Conservation (phyloP, 352 stramenopile species). For the Phytopythium oedochilum region DNA sequence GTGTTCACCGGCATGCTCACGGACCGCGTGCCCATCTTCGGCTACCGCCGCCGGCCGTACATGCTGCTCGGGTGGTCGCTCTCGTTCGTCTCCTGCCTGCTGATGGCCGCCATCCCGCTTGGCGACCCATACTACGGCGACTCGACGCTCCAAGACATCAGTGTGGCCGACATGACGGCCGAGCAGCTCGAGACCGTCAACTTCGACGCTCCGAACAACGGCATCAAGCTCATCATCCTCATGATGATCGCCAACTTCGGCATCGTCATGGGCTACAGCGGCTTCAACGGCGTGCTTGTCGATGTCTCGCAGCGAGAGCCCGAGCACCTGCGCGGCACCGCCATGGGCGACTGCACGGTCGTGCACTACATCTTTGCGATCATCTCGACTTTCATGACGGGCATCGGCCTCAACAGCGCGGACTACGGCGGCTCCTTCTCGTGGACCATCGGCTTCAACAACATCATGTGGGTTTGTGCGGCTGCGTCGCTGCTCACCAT, state of each 20-base stretch:
- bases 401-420: conserved; percentile 31
- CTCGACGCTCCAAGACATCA: conserved; percentile 15
- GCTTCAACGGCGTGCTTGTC: conserved; percentile 56
- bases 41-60: conserved; percentile 77
- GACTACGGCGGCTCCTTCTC: conserved; percentile 46
- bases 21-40: conserved; percentile 70
- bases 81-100: conserved; percentile 25
- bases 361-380: conserved; percentile 30
- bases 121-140: conserved; percentile 41
- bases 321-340: conserved; percentile 23
- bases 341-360: conserved; percentile 27
- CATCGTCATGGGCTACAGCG: conserved; percentile 71
- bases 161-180: conserved; percentile 20
- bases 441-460: conserved; percentile 51
- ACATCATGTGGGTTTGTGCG: conserved; percentile 39
- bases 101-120: conserved; percentile 38
- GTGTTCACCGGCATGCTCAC: conserved; percentile 61
- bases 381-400: conserved; percentile 35
- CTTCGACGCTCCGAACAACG: conserved; percentile 26
- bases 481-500: conserved; percentile 21
- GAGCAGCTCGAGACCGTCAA: conserved; percentile 32
- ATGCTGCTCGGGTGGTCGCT: conserved; percentile 65
- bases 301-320: conserved; percentile 46
- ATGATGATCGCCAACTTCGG: conserved; percentile 73
- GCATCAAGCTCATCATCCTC: conserved; percentile 46